phyloP scores from a whole-genome alignment of 2,329 filamentous ascomycete species.

The Proliferodiscus dingleyae region DNA sequence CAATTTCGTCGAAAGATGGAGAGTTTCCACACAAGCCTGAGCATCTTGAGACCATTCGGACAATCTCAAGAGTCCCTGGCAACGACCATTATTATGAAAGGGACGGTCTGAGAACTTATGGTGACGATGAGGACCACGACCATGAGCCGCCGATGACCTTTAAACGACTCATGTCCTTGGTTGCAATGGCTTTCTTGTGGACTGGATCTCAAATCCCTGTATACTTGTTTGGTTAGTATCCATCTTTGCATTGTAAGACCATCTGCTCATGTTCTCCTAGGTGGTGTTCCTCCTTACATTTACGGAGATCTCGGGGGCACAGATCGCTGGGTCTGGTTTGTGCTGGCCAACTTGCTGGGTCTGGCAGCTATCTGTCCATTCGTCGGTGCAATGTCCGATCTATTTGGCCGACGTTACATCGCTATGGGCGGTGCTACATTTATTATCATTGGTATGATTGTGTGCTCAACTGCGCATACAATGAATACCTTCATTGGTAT shows the following conservation, averaged over 20 bases:
- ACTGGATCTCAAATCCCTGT: conserved; percentile 57
- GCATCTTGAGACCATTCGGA: conserved; percentile 22
- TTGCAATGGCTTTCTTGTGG: conserved; percentile 57
- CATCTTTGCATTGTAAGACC: background rate
- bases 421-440: conserved; percentile 48
- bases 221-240: conserved; percentile 40
- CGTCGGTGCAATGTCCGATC: conserved; percentile 60
- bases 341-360: conserved; percentile 48
- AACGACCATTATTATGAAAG: conserved; percentile 20
- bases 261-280: conserved; percentile 20
- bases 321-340: conserved; percentile 34
- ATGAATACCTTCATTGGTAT: conserved; percentile 60
- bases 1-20: no score
- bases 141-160: conserved; percentile 45
- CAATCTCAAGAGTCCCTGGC: conserved; percentile 21
- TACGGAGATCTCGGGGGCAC: conserved; percentile 53
- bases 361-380: conserved; percentile 56
- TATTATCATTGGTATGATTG: conserved; percentile 54
- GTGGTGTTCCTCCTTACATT: conserved; percentile 47
- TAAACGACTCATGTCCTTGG: conserved; percentile 54
- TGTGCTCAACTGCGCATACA: conserved; percentile 50
- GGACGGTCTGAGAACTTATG: conserved; percentile 38
- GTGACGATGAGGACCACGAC: conserved; percentile 43
- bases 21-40: background rate
- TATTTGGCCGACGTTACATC: conserved; percentile 57